A percentile compares a stretch with the other conserved stretches of the same genome.
These are phyloP conservation scores for Cyclaneusma minus DNA, from an alignment of 2,329 filamentous ascomycete species.

Conservation along the genomic window DNA sequence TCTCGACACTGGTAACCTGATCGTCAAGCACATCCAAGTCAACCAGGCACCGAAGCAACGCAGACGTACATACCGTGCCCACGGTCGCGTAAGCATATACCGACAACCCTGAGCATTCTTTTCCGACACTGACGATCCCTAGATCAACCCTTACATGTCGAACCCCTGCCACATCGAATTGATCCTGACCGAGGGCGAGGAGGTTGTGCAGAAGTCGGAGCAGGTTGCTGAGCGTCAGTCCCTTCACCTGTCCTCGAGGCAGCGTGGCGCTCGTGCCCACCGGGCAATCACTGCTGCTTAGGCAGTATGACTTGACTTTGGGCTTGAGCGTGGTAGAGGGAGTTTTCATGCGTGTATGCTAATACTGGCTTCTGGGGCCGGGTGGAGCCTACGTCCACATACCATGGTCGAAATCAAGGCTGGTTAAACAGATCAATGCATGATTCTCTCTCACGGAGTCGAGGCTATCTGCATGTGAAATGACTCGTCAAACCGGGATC, in stretches of 20 bases:
- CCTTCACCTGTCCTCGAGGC: slow-evolving; percentile 69
- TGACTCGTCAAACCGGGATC: no score
- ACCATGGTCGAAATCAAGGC: no score
- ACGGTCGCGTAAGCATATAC: slow-evolving; percentile 83
- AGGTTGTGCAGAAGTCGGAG: slow-evolving; percentile 84
- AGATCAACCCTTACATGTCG: slow-evolving; percentile 99
- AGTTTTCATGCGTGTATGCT: no score
- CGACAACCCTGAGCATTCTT: slow-evolving; percentile 2
- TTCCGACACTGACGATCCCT: slow-evolving; percentile 14
- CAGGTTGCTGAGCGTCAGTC: slow-evolving; percentile 47
- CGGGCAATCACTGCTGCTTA: slow-evolving; percentile 52
- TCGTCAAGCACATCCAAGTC: slow-evolving; percentile 99
- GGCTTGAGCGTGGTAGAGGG: no score
- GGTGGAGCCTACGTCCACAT: no score
- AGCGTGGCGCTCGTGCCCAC: slow-evolving; percentile 61
- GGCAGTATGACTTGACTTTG: no score
- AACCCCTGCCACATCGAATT: slow-evolving; percentile 99
- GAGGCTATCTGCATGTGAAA: no score
- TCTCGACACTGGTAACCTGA: slow-evolving; percentile 89
- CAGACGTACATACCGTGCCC: slow-evolving; percentile 97
- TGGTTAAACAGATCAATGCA: no score
- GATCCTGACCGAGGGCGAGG: slow-evolving; percentile 95
- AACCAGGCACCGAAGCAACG: slow-evolving; percentile 99
- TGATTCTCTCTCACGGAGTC: no score
- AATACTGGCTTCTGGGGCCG: no score